Evolutionary conservation across 1,284 basidiomycete genomes (phyloP), one percentile per base, ranked within the genome.

Genomic region (Ganoderma lucidum): DNA sequence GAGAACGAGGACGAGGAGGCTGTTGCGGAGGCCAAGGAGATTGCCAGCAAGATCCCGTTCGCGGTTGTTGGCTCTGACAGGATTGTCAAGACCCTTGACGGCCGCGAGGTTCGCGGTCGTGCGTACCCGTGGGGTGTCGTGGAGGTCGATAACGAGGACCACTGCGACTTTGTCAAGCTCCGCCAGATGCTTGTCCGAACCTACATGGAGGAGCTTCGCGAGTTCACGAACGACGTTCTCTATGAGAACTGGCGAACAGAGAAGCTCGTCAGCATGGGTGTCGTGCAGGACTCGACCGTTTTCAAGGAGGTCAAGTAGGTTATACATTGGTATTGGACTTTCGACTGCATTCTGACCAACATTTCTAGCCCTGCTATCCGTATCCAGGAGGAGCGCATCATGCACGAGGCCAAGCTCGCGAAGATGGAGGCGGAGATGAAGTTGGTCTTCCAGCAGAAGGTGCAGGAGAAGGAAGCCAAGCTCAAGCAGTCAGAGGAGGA

Each of bases 361-460:
- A 65, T 41, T 53, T 70, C 10, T 74, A 98, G 96, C 83, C 96
- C 96, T 72, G 96, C 96, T 67, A 93, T 93, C 72, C 94, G 96
- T 82, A 90, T 96, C 85, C 96, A 96, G 75, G 97, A 99, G 80
- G 97, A 99, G 81, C 93, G 96, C 69, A 87, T 94, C 65, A 83
- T 96, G 79, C 96, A 97, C 82, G 96, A 97, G 84, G 94, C 95
- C 75, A 98, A 98, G 82, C 89, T 99, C 70, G 90, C 94, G 70
- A 99, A 98, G 92, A 98, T 98, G 96, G 96, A 99, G 85, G 93
- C 95, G 69, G 96, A 98, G 87, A 97, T 98, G 96, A 97, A 96
- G 89, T 95, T 96, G 93, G 96, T 99, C 76, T 99, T 99, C 94
- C 96, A 97, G 81, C 97, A 98, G 83, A 99, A 99, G 83, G 96